These are phyloP conservation scores for Aspergillus sp. DNA, from an alignment of 2,329 filamentous ascomycete genomes.

Conservation along the genomic window DNA sequence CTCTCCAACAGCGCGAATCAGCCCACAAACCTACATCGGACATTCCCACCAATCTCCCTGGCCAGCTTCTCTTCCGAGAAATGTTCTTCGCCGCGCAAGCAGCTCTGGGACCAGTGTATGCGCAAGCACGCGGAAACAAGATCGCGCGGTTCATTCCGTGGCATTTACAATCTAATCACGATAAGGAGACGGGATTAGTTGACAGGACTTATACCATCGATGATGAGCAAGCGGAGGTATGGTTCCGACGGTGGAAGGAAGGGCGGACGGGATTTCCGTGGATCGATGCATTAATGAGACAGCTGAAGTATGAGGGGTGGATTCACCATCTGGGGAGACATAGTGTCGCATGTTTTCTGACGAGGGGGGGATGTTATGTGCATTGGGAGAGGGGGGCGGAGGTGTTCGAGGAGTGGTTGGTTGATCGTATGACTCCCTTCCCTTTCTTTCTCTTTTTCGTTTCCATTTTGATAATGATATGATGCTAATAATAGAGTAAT, in stretches of 20 bases:
- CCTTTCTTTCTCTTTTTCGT: too few relatives aligned
- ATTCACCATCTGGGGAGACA: constrained; percentile 78
- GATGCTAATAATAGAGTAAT: neutral
- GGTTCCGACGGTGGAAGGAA: constrained; percentile 68
- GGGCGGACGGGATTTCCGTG: constrained; percentile 75
- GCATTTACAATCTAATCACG: constrained; percentile 67
- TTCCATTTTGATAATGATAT: neutral
- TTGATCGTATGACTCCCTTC: constrained; percentile 55
- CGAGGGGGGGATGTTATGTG: constrained; percentile 74
- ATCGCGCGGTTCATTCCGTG: constrained; percentile 75
- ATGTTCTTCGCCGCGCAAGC: constrained; percentile 84
- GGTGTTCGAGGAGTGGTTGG: constrained; percentile 73
- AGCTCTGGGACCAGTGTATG: constrained; percentile 63
- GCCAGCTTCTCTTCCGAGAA: constrained; percentile 74
- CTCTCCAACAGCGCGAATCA: constrained; percentile 59
- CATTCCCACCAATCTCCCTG: constrained; percentile 69
- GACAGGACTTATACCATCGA: constrained; percentile 58
- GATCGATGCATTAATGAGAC: constrained; percentile 79
- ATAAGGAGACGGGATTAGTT: constrained; percentile 44
- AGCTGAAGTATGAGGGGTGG: constrained; percentile 71
- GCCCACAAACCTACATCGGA: constrained; percentile 55
- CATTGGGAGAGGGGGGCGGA: constrained; percentile 77
- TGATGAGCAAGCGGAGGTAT: constrained; percentile 60
- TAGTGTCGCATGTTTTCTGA: constrained; percentile 79
- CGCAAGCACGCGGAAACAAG: constrained; percentile 65